Evolutionary conservation across 139 green algal genomes (phyloP), one percentile per base, ranked within the genome.

Genomic region (Haematococcus lacustris): DNA sequence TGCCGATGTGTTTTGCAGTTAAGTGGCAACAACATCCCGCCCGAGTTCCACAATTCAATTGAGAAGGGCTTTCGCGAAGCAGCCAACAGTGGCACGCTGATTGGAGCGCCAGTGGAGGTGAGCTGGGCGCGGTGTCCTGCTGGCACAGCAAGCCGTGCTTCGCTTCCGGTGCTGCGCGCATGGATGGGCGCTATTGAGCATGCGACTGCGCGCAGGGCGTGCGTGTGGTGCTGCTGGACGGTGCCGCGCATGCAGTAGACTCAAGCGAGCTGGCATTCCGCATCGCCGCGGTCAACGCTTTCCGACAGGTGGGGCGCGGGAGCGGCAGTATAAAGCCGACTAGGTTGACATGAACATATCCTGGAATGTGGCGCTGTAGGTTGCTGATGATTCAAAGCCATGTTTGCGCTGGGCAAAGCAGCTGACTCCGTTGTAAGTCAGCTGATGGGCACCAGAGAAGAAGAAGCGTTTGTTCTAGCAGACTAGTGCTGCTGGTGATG

Each of bases 251-350:
- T 82, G 80, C 92, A 0, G 96, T 99, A 28, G 96, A 99, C 86
- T 94, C 84, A 0, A 96, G 80, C 72, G 96, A 99, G 75, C 80
- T 98, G 33, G 95, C 96, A 7, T 99, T 99, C 87, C 94, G 96
- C 79, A 84, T 99, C 25, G 94, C 94, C 30, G 85, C 87, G 26
- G 78, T 97, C 64, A 91, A 92, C 68, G 94, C 88, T 25, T 98
- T 98, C 84, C 76, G 91, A 37, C 75, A 90, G 76, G 85, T 79
- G 3, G 71, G 26, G 38, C 74, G 1, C 26, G 37, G 5, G 13
- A 35, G 28, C 47, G 21, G 35, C 17, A 43, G 9, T 23, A 70
- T 43, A 47, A 30, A 33, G 23, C 21, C 65, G 92, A 87, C 33
- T 96, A 97, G 82, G 43, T 53, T 53, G 9, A 17, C 9, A 17